Evolutionary conservation across 441 rosid species (phyloP).

Genomic region (Bruguiera hainesii): DNA sequence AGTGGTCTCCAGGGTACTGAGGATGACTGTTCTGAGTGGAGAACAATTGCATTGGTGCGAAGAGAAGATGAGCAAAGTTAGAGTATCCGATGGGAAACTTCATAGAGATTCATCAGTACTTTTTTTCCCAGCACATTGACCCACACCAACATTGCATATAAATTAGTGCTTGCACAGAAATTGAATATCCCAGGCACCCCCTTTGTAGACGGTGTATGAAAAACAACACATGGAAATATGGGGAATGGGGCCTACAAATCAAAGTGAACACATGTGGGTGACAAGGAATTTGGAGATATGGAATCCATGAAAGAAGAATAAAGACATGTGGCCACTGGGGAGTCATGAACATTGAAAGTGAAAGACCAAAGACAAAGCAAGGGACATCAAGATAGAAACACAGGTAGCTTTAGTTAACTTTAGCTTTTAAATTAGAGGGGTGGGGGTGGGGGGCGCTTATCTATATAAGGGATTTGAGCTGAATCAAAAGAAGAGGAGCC

Average conservation of each 20-base stretch:
- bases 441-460: slow-evolving; percentile 14
- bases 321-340: slow-evolving; percentile 15
- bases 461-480: slow-evolving; percentile 19
- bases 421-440: slow-evolving; percentile 12
- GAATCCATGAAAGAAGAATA: slow-evolving; percentile 28
- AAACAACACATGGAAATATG: background rate
- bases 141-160: slow-evolving; percentile 13
- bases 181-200: slow-evolving; percentile 37
- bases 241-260: slow-evolving; percentile 27
- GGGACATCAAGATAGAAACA: slow-evolving; percentile 34
- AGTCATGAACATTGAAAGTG: slow-evolving; percentile 33
- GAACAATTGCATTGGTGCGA: slow-evolving; percentile 90
- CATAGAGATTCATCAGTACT: slow-evolving; percentile 86
- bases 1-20: slow-evolving; percentile 85
- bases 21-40: slow-evolving; percentile 66
- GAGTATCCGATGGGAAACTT: slow-evolving; percentile 58
- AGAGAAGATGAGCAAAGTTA: slow-evolving; percentile 93
- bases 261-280: slow-evolving; percentile 40
- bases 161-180: slow-evolving; percentile 9
- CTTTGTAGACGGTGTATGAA: slow-evolving; percentile 19
- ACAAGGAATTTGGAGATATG: slow-evolving; percentile 29
- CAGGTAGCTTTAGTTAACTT: slow-evolving; percentile 35
- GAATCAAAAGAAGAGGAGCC: slow-evolving; percentile 36
- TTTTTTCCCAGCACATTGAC: slow-evolving; percentile 91
- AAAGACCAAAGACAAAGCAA: slow-evolving; percentile 47